A percentile compares a stretch with the other conserved stretches of the same genome.
These are phyloP conservation scores for Quercus parvula DNA, from an alignment of 306 rosid genomes.

Conservation along the genomic window DNA sequence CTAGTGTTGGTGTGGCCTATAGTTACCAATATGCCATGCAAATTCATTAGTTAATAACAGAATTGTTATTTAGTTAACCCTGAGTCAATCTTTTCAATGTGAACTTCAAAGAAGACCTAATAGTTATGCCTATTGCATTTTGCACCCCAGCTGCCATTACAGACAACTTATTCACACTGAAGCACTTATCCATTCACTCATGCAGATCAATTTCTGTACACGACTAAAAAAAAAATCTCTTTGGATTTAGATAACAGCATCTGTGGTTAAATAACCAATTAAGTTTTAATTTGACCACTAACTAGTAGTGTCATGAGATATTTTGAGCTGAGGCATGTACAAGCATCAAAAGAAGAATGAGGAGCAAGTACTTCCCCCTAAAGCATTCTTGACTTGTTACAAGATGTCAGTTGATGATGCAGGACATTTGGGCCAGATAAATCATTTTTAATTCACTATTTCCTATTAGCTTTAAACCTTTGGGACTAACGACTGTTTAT, in stretches of 20 bases:
- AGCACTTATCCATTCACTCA: not conserved
- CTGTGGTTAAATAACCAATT: not conserved
- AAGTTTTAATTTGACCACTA: not conserved
- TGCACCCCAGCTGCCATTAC: not conserved
- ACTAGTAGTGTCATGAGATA: not conserved
- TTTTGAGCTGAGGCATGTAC: not conserved
- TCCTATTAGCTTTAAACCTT: no score
- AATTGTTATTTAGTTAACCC: not conserved
- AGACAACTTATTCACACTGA: not conserved
- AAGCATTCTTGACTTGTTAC: not conserved
- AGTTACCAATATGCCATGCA: slow-evolving; percentile 8
- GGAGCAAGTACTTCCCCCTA: not conserved
- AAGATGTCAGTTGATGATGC: not conserved
- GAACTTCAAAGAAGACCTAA: not conserved
- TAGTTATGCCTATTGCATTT: not conserved
- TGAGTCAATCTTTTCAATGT: not conserved
- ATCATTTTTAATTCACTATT: no score
- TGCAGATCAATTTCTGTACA: not conserved
- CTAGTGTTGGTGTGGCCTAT: slow-evolving; percentile 89
- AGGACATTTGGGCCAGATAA: not conserved
- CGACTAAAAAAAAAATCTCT: not conserved
- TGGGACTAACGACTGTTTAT: no score
- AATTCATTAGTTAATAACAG: slow-evolving; percentile 3
- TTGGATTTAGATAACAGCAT: not conserved
- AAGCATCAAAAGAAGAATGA: not conserved